Evolutionary conservation across 208 protist species (phyloP), one percentile per base, ranked within the genome.

Genomic region (Giardia duodenalis): DNA sequence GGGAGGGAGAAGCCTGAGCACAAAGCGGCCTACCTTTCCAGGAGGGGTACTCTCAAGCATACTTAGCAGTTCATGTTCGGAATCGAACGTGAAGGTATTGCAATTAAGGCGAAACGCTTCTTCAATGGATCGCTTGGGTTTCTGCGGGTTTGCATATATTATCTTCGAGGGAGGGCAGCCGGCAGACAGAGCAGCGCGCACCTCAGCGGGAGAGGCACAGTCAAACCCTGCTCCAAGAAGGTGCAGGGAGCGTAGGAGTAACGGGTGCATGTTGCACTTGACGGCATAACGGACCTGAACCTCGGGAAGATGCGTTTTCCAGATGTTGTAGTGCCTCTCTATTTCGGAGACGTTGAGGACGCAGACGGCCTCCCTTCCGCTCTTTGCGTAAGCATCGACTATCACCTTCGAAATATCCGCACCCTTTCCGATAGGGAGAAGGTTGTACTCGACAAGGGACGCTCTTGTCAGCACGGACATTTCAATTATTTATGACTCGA

Each of bases 81-180:
- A 96, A 94, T 97, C 96, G 92, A 97, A 97, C 19, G 95, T 96
- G 93, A 97, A 96, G 57, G 94, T 67, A 86, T 76, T 47, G 10
- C 97, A 95, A n/a, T 92, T 92, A 46, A 86, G 1, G 0, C 42
- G 2, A 45, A 87, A 92, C 4, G 96, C 96, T 87, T 94, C 94
- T 4, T 94, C 87, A 2, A 97, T 39, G 57, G 96, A 95, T 42
- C 88, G 92, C n/a, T 90, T 76, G 92, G 94, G 92, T 94, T 97
- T 97, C 95, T 96, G 96, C 67, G 96, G 96, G 92, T 97, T 96
- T 47, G 96, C 96, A 90, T 95, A 97, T 90, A 97, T 96, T 92
- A 97, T 95, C 47, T 93, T 88, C 30, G 94, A 86, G 39, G 95
- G 67, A 4, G 43, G 45, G 45, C 95, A 95, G 92, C 96, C 96